phyloP scores from a whole-genome alignment of 176 grass and related monocot species.

The Ensete glaucum region DNA sequence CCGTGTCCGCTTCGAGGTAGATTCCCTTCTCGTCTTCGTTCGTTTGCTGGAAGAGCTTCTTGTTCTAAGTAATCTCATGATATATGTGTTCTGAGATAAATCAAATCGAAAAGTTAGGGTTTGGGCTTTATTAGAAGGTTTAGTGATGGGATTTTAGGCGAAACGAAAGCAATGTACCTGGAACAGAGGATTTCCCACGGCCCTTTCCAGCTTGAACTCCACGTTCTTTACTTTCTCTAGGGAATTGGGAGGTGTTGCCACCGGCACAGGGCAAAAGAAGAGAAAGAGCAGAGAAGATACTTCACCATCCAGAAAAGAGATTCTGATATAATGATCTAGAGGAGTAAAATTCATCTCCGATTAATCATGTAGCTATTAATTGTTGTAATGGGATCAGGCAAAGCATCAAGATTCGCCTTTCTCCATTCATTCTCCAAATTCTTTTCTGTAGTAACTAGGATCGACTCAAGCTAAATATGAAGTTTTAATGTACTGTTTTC shows the following conservation, averaged over 20 bases:
- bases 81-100: too few species aligned
- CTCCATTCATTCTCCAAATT: neutral
- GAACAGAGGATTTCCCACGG: neutral
- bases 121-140: neutral
- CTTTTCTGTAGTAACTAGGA: neutral
- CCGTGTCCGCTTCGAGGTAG: conserved; percentile 22
- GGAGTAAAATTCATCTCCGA: neutral
- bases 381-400: neutral
- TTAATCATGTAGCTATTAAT: neutral
- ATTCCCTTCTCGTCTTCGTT: neutral
- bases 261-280: too few species aligned
- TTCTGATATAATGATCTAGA: too few species aligned
- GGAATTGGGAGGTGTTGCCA: too few species aligned
- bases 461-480: neutral
- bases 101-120: neutral
- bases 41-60: neutral
- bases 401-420: neutral
- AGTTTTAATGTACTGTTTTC: neutral
- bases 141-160: neutral
- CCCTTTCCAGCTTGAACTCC: too few species aligned
- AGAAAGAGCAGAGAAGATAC: too few species aligned
- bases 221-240: too few species aligned
- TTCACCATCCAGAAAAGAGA: too few species aligned
- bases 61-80: neutral
- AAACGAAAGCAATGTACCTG: neutral